Evolutionary conservation across 176 grass and related monocot genomes (phyloP), one percentile per base, ranked within the genome.

Genomic region (Cocos nucifera): DNA sequence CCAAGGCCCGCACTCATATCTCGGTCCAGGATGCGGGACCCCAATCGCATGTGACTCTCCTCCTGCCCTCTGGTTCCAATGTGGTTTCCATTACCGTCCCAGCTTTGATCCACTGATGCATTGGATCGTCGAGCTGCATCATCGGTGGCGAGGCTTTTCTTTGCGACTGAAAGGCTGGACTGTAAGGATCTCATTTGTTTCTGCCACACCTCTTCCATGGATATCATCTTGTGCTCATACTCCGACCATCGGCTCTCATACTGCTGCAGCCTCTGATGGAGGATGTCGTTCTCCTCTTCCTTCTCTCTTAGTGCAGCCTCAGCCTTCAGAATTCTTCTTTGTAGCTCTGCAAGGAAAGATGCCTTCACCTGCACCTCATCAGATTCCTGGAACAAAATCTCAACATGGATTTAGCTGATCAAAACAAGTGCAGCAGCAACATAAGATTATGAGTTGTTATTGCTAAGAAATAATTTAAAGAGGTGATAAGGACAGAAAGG

Each of bases 191-290:
- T 67, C 93, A 98, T 91, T 53, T 97, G 93, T 66, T 87, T 88
- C 75, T 97, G 93, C 93, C 93, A 97, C 81, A 88, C 89, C 62
- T 97, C 93, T 67, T 97, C 93, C 93, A 97, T 97, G 27, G 93
- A 60, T 80, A 80, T 79, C 93, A 97, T 97, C 69, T 97, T 97
- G 74, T 87, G 84, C 66, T 97, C 93, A 1, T 97, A 97, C 52
- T 97, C 93, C 16, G 58, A 67, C 93, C 93, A 97, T 4, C 87
- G 80, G 22, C 56, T 88, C 61, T 97, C 93, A 15, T 91, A 91
- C 61, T 97, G 93, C 54, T 91, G 87, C 32, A 97, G 75, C 22
- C 73, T 83, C 53, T 97, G 84, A 17, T 83, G 77, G 53, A 97
- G 87, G 65, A 83, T 82, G 71, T 91, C 84, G 18, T 97, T 97